Conservation (phyloP, 192 early-diverging fungal genomes). For the Funneliformis geosporum region DNA sequence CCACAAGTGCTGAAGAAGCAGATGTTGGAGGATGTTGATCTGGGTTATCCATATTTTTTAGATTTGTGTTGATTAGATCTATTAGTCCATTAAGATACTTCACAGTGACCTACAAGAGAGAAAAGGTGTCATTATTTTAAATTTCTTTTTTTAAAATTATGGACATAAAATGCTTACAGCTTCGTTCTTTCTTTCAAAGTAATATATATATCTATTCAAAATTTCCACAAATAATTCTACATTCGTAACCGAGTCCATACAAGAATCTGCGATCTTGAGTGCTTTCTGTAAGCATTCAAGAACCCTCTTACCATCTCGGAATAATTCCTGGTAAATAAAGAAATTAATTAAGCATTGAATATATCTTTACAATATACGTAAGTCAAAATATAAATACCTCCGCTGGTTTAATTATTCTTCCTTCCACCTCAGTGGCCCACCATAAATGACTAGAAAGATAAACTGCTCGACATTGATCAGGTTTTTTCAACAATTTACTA, state of each 20-base stretch:
- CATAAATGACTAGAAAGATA: slow-evolving; percentile 87
- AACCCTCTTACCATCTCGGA: slow-evolving; percentile 86
- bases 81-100: slow-evolving; percentile 94
- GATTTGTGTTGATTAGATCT: slow-evolving; percentile 88
- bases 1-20: slow-evolving; percentile 64
- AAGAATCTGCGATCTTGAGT: slow-evolving; percentile 91
- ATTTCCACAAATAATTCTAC: slow-evolving; percentile 98
- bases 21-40: slow-evolving; percentile 63
- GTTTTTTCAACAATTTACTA: slow-evolving; percentile 87
- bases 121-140: neutral
- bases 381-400: slow-evolving; percentile 2
- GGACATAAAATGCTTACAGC: slow-evolving; percentile 59
- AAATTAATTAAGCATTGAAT: neutral
- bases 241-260: slow-evolving; percentile 87
- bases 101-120: slow-evolving; percentile 68
- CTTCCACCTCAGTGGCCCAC: slow-evolving; percentile 72
- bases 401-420: slow-evolving; percentile 40
- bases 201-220: slow-evolving; percentile 92
- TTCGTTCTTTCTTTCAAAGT: slow-evolving; percentile 90
- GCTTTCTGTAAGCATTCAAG: slow-evolving; percentile 93
- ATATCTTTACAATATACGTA: neutral
- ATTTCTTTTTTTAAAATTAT: neutral
- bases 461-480: slow-evolving; percentile 90
- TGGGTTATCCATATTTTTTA: slow-evolving; percentile 71
- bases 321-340: slow-evolving; percentile 47